These are phyloP conservation scores for Drechslerella stenobrocha DNA, from an alignment of 2,329 filamentous ascomycete species.

Conservation along the genomic window DNA sequence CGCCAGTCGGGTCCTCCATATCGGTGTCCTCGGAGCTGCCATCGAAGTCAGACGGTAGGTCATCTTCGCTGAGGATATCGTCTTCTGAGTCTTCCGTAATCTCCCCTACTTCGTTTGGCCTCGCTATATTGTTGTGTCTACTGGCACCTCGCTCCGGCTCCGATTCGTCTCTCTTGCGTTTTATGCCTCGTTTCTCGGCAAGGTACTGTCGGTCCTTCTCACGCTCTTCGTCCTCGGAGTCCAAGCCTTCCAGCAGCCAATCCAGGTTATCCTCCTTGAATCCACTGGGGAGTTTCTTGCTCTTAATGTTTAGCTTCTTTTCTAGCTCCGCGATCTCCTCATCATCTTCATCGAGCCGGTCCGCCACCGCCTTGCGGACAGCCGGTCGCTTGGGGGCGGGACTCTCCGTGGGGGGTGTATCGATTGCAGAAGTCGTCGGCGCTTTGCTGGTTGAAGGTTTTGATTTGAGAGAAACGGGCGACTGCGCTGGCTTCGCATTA, in stretches of 20 bases:
- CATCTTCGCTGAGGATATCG: conserved; percentile 34
- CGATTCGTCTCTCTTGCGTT: conserved; percentile 52
- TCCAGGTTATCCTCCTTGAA: conserved; percentile 83
- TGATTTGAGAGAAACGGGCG: conserved; percentile 49
- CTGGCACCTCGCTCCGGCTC: conserved; percentile 11
- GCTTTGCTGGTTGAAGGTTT: conserved; percentile 36
- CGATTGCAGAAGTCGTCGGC: conserved; percentile 17
- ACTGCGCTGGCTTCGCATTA: background rate
- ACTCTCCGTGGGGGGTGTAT: background rate
- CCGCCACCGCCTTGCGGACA: conserved; percentile 57
- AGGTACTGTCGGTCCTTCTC: conserved; percentile 60
- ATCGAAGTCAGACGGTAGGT: conserved; percentile 8
- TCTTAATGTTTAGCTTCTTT: conserved; percentile 79
- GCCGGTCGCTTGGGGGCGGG: conserved; percentile 46
- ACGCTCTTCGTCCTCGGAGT: conserved; percentile 62
- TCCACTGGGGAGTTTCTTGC: conserved; percentile 71
- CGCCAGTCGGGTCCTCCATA: conserved; percentile 59
- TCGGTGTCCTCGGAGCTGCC: conserved; percentile 22
- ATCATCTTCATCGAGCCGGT: conserved; percentile 76
- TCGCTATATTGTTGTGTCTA: conserved; percentile 53
- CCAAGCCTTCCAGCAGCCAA: conserved; percentile 72
- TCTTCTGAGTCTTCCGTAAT: conserved; percentile 29
- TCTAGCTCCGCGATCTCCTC: conserved; percentile 85
- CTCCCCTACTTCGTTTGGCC: conserved; percentile 51
- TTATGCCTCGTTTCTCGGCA: conserved; percentile 59